Conservation (phyloP, 495 filamentous ascomycete genomes). For the Xanthoparmelia taractica region DNA sequence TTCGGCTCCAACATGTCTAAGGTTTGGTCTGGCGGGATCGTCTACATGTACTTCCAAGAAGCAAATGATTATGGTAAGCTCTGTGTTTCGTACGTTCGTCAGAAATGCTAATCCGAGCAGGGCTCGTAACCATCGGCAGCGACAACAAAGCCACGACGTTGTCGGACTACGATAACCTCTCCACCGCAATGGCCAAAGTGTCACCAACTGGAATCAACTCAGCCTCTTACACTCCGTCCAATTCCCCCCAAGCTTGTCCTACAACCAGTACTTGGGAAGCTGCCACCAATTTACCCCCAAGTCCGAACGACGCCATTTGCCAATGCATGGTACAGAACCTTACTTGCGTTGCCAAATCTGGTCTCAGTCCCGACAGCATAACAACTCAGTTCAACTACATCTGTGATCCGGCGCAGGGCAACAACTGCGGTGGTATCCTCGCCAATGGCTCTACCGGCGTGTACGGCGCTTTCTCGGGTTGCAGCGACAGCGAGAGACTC, state of each 20-base stretch:
- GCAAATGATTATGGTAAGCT: constrained; percentile 74
- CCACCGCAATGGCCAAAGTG: constrained; percentile 58
- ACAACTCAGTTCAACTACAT: constrained; percentile 63
- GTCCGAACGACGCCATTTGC: constrained; percentile 67
- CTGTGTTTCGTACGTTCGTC: not conserved
- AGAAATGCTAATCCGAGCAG: constrained; percentile 26
- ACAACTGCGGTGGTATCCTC: constrained; percentile 62
- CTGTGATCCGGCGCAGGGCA: constrained; percentile 50
- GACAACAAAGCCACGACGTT: constrained; percentile 51
- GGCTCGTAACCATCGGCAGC: constrained; percentile 59
- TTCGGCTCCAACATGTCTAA: constrained; percentile 72
- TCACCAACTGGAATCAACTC: constrained; percentile 59
- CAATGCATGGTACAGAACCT: constrained; percentile 69
- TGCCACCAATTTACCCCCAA: constrained; percentile 64
- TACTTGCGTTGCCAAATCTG: constrained; percentile 55
- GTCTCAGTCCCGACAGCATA: constrained; percentile 45
- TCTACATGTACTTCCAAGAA: constrained; percentile 97
- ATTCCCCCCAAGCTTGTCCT: constrained; percentile 69
- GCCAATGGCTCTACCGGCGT: constrained; percentile 61
- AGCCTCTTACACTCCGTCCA: constrained; percentile 66
- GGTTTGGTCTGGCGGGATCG: constrained; percentile 89
- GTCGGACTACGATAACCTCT: constrained; percentile 67
- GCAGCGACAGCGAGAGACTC: constrained; percentile 66
- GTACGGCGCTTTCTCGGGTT: constrained; percentile 91
- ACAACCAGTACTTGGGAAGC: constrained; percentile 61